Percentiles rank a stretch among this genome's conserved stretches.
phyloP scores from a whole-genome alignment of 306 rosid species.

The Bauhinia variegata region DNA sequence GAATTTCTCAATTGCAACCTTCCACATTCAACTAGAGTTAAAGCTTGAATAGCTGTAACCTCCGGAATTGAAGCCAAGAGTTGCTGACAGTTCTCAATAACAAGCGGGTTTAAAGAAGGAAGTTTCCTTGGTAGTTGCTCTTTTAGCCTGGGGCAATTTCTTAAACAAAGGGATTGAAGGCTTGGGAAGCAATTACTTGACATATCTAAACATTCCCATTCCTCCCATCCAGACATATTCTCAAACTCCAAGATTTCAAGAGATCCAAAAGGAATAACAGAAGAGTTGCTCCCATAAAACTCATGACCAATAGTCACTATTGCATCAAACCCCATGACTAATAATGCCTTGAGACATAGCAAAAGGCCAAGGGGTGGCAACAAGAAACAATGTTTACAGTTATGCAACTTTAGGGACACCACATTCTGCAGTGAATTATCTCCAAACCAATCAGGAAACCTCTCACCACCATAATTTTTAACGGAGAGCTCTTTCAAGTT shows the following conservation, averaged over 20 bases:
- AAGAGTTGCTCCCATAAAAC: no score
- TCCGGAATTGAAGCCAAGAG: slow-evolving; percentile 6
- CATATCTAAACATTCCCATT: slow-evolving; percentile 10
- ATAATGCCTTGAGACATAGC: not conserved
- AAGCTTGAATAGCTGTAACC: not conserved
- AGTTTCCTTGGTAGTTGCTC: not conserved
- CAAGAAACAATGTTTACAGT: not conserved
- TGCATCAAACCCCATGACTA: not conserved
- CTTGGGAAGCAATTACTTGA: slow-evolving; percentile 3
- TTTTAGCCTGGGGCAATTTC: not conserved
- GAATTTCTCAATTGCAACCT: slow-evolving; percentile 1
- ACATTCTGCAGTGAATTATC: not conserved
- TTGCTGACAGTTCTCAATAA: not conserved
- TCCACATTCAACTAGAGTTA: not conserved
- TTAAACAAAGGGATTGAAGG: not conserved
- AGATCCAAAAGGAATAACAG: not conserved
- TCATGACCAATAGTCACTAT: slow-evolving; percentile 1
- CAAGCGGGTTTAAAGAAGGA: not conserved
- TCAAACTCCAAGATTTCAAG: not conserved
- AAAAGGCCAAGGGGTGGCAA: slow-evolving; percentile 7
- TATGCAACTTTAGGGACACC: not conserved
- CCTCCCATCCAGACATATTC: slow-evolving; percentile 1
- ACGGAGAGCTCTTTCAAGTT: not conserved
- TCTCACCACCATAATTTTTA: not conserved
- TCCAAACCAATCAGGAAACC: slow-evolving; percentile 17